Percentiles rank a stretch among this genome's conserved stretches.
Conservation (phyloP, 345 rosid species). For the Pistacia vera region DNA sequence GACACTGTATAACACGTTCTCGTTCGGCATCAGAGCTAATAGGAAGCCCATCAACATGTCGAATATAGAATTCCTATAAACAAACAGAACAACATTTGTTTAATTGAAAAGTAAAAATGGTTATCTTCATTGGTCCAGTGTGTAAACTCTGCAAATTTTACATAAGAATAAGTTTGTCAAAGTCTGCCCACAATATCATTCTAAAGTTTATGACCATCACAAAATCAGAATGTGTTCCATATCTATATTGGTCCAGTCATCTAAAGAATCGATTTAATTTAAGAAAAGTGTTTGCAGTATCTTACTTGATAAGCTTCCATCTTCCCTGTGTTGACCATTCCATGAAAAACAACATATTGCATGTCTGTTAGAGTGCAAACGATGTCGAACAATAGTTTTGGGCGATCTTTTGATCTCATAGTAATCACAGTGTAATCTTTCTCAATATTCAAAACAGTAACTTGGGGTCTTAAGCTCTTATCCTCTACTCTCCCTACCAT, state of each 20-base stretch:
- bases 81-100: slow-evolving; percentile 14
- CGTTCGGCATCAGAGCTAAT: slow-evolving; percentile 78
- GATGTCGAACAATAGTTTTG: slow-evolving; percentile 80
- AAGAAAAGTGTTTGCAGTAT: slow-evolving; percentile 6
- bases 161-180: neutral
- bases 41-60: slow-evolving; percentile 79
- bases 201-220: neutral
- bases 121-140: neutral
- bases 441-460: slow-evolving; percentile 72
- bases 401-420: slow-evolving; percentile 82
- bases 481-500: slow-evolving; percentile 40
- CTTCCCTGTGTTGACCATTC: slow-evolving; percentile 71
- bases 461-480: slow-evolving; percentile 54
- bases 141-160: neutral
- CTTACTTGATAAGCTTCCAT: slow-evolving; percentile 87
- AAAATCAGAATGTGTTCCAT: neutral
- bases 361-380: slow-evolving; percentile 92
- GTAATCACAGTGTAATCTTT: slow-evolving; percentile 81
- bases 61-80: slow-evolving; percentile 73
- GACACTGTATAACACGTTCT: slow-evolving; percentile 72
- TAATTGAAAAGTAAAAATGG: slow-evolving; percentile 15
- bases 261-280: neutral
- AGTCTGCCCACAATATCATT: neutral
- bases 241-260: neutral
- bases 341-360: slow-evolving; percentile 92